These are phyloP conservation scores for Cephalotrichum gorgonifer DNA, from an alignment of 2,329 filamentous ascomycete species.

Conservation along the genomic window DNA sequence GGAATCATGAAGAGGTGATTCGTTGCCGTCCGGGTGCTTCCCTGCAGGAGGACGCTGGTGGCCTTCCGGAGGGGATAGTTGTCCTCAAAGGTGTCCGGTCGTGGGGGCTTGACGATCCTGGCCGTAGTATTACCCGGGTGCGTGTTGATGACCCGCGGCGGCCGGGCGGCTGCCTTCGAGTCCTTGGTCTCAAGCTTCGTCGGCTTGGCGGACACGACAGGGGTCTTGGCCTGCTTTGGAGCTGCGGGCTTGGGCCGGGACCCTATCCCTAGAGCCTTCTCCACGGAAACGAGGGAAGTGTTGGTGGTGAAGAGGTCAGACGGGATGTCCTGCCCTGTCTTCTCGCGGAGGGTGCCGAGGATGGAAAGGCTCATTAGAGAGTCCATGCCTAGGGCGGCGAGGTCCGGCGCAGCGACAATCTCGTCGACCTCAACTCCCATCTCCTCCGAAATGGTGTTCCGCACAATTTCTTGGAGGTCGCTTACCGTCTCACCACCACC, in stretches of 20 bases:
- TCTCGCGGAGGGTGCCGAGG: conserved; percentile 42
- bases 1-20: conserved; percentile 43
- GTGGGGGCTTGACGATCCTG: conserved; percentile 32
- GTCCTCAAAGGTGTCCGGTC: conserved; percentile 26
- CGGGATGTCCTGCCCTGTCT: conserved; percentile 42
- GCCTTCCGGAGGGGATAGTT: conserved; percentile 40
- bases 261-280: conserved; percentile 49
- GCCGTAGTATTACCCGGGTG: conserved; percentile 29
- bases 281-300: conserved; percentile 53
- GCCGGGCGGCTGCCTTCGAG: conserved; percentile 1
- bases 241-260: conserved; percentile 24
- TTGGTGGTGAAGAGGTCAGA: conserved; percentile 52
- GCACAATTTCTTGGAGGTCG: conserved; percentile 41
- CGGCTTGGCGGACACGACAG: conserved; percentile 15
- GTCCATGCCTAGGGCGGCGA: conserved; percentile 48
- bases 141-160: conserved; percentile 14
- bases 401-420: conserved; percentile 39
- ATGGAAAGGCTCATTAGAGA: conserved; percentile 48
- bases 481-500: conserved; percentile 22
- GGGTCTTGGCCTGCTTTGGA: not conserved
- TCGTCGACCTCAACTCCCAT: conserved; percentile 63
- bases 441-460: conserved; percentile 58
- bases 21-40: conserved; percentile 35
- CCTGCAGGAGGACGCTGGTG: conserved; percentile 35
- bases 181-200: conserved; percentile 11